phyloP scores from a whole-genome alignment of 1,139 yeast genomes.

The Zygotorulaspora mrakii region DNA sequence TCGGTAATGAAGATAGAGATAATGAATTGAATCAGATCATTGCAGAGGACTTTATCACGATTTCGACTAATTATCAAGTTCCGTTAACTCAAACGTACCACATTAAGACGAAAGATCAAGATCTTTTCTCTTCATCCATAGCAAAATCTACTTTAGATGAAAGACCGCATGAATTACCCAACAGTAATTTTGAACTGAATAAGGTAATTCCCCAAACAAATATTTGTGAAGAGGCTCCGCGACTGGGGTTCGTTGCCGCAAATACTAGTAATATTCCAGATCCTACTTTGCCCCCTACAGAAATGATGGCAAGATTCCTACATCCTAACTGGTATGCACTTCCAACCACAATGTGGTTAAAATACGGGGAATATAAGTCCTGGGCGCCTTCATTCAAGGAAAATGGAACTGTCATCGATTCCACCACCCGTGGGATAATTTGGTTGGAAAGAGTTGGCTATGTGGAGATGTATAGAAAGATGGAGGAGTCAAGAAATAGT shows the following conservation, averaged over 20 bases:
- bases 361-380: constrained; percentile 57
- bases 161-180: constrained; percentile 34
- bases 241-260: constrained; percentile 38
- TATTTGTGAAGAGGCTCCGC: constrained; percentile 37
- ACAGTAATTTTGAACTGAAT: constrained; percentile 33
- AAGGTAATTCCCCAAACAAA: constrained; percentile 37
- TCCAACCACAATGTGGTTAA: constrained; percentile 79
- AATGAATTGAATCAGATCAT: constrained; percentile 36
- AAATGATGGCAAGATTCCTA: constrained; percentile 63
- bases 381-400: constrained; percentile 83
- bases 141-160: constrained; percentile 35
- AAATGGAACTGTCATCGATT: constrained; percentile 60
- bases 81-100: constrained; percentile 63
- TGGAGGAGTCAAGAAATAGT: constrained; percentile 19
- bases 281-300: constrained; percentile 62
- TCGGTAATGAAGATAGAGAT: constrained; percentile 22
- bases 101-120: constrained; percentile 41
- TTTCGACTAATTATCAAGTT: constrained; percentile 55
- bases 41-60: constrained; percentile 59
- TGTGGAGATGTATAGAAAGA: constrained; percentile 43
- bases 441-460: constrained; percentile 79
- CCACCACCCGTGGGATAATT: constrained; percentile 58
- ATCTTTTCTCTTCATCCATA: constrained; percentile 48
- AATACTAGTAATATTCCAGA: constrained; percentile 49
- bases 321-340: constrained; percentile 88